Evolutionary conservation across 2,329 filamentous ascomycete species (phyloP), one percentile per base, ranked within the genome.

Genomic region (Plectosphaerella plurivora): DNA sequence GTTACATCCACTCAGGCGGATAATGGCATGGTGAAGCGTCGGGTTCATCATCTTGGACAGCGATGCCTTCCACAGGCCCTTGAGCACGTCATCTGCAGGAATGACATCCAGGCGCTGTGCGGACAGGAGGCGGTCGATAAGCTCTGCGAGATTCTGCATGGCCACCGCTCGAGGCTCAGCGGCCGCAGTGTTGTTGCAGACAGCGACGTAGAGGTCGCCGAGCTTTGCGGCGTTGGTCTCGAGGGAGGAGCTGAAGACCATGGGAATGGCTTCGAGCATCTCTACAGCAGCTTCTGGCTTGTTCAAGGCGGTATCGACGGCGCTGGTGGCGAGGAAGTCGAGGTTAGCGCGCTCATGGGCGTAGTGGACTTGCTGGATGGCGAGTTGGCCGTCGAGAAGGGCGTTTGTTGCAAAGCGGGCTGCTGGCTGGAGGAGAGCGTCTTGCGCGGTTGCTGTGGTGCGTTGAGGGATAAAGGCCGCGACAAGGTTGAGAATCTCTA

Each of bases 151-250:
- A 45, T 77, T 77, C 12, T 69, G 61, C 11, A 84, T 60, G 0
- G 78, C 74, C 5, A 72, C 62, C 0, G 73, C 69, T 5, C 77
- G 73, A n/a, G 76, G 70, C 50, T 79, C 77, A 1, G 73, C 64
- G 1, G 69, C 70, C 1, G 63, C 59, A 0, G 72, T 70, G 4
- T 59, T 58, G 5, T 69, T 52, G 52, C 71, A 75, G 1, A 74
- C 60, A 16, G 72, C 65, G 11, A 73, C 58, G 54, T 81, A 82
- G 3, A 79, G 60, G 0, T 57, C 57, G 50, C 71, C 71, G 6
- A 82, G 65, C 35, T 61, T 63, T 1, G 62, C 51, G 4, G 66
- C 60, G 3, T 60, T 59, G 15, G 59, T 53, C 3, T 67, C 55
- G 3, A 64, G 57, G 2, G 59, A 47, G 11, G 57, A 60, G 9